Base-by-base conservation (phyloP, 2,329 filamentous ascomycete genomes). In the Septoria petroselini region DNA sequence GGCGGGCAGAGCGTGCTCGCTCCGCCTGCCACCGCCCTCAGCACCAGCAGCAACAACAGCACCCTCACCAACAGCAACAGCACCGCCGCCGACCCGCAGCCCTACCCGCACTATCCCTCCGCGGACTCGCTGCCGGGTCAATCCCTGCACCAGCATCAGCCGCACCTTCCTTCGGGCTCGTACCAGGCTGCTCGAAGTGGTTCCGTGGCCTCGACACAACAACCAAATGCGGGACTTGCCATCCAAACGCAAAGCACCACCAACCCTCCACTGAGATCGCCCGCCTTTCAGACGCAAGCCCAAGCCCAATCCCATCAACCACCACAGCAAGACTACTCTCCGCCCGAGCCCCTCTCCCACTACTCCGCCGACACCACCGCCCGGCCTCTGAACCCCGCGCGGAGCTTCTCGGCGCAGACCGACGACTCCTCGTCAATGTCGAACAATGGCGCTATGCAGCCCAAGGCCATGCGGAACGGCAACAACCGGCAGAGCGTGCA, bases 401-500 rank as follows among this genome's bases (percentile, higher is more conserved):
- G 63, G 44, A 67, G 64, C 59, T 66, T 61, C 55, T 58, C 56
- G 31, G 60, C 62, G 34, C 55, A 60, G 34, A 52, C 58, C 34
- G 63, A 64, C 33, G 62, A 66, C 41, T 55, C 54, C 19, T 52
- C 60, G 43, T 62, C 62, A 38, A 67, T 66, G 64, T 60, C 58
- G 48, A 64, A 61, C 57, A 65, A 64, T 62, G 63, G 59, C 53
- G 55, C 50, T 37, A 46, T 62, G 41, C 59, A 60, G 34, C 55
- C 61, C 12, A 63, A 64, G 53, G 53, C 61, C 19, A 49, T 54
- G 14, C 59, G 54, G 21, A 61, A 53, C 42, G 53, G 48, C 27
- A 58, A 43, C 40, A 66, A 67, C 34, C 54, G 66, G 9, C 66
- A 68, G 52, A 67, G 65, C 47, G 56, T 68, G 19, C 65, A 68